Base-by-base conservation (phyloP, 208 protist genomes). In the Leishmania turanica region DNA sequence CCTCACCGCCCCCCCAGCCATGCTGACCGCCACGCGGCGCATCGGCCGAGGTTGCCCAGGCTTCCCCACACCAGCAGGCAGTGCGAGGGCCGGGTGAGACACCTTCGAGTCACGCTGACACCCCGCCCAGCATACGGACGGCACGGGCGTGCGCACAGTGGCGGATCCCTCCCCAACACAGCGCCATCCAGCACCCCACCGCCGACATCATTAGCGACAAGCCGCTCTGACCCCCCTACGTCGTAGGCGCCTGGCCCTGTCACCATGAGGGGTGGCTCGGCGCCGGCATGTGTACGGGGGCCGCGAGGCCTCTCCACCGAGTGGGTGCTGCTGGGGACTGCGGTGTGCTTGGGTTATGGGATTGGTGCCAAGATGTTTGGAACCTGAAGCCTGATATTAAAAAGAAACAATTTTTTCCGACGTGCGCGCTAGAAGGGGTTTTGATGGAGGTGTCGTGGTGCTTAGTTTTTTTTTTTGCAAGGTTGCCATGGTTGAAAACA, bases 331-430 rank as follows among this genome's bases (percentile, higher is more conserved):
- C 40, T 45, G 21, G 40, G 1, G 0, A 5, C 40, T 4, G 34
- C 0, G 17, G 40, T 9, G 42, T 9, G 42, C 0, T 45, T 9
- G 0, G 6, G 0, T 45, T 9, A 9, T 9, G 42, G 3, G 42
- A 45, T 9, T 0, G 9, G 9, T 5, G 2, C 0, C 3, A 0
- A 4, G 42, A 0, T 45, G 3, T 9, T 4, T 1, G 40, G 40
- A 3, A 4, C 40, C 40, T 0, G 40, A 42, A 1, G 37, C 2
- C 37, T 1, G 1, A 0, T 40, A 3, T 40, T 40, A 40, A 40
- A 40, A 40, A 40, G 0, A 3, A 40, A 1, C 34, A 37, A 1
- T 37, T 0, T 37, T 37, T 37, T 37, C 34, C 1, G 34, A 2
- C 0, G 37, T 40, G 37, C 37, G 1, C 1, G 1, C 37, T 42